Percentiles rank a stretch among this genome's conserved stretches.
phyloP scores from a whole-genome alignment of 176 grass and related monocot genomes.

The Juncus effusus region DNA sequence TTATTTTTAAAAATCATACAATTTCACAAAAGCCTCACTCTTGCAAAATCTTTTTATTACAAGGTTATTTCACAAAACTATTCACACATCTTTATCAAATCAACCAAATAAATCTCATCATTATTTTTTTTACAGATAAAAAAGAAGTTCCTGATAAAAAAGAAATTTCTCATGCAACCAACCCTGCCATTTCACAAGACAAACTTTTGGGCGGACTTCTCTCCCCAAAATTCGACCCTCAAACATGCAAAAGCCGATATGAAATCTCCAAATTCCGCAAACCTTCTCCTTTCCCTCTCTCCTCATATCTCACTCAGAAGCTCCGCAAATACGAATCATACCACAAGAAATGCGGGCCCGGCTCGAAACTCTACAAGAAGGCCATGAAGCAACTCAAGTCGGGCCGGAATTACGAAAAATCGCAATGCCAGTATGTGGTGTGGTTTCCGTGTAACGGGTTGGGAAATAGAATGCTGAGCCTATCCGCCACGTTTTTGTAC shows the following conservation, averaged over 20 bases:
- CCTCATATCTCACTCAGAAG: slow-evolving; percentile 57
- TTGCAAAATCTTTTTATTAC: too few species aligned
- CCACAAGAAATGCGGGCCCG: slow-evolving; percentile 81
- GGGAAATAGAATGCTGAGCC: slow-evolving; percentile 83
- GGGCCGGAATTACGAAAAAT: slow-evolving; percentile 36
- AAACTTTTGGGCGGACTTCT: slow-evolving; percentile 63
- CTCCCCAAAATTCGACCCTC: slow-evolving; percentile 42
- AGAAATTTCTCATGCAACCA: slow-evolving; percentile 7
- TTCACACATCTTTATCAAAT: too few species aligned
- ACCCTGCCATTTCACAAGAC: slow-evolving; percentile 20
- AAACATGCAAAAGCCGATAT: slow-evolving; percentile 63
- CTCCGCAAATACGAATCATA: slow-evolving; percentile 63
- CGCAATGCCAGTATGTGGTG: slow-evolving; percentile 64
- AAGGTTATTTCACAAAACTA: too few species aligned
- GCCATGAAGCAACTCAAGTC: slow-evolving; percentile 61
- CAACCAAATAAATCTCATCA: background rate
- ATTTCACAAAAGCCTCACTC: too few species aligned
- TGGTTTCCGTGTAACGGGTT: slow-evolving; percentile 86
- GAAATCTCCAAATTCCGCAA: slow-evolving; percentile 54
- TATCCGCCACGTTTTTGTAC: slow-evolving; percentile 71
- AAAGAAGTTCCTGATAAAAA: slow-evolving; percentile 14
- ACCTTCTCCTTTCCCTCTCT: slow-evolving; percentile 50
- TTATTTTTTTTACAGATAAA: background rate
- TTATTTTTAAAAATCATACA: too few species aligned
- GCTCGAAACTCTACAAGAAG: slow-evolving; percentile 40